Base-by-base conservation (phyloP, 768 basidiomycete genomes). In the Tulasnella sp. region DNA sequence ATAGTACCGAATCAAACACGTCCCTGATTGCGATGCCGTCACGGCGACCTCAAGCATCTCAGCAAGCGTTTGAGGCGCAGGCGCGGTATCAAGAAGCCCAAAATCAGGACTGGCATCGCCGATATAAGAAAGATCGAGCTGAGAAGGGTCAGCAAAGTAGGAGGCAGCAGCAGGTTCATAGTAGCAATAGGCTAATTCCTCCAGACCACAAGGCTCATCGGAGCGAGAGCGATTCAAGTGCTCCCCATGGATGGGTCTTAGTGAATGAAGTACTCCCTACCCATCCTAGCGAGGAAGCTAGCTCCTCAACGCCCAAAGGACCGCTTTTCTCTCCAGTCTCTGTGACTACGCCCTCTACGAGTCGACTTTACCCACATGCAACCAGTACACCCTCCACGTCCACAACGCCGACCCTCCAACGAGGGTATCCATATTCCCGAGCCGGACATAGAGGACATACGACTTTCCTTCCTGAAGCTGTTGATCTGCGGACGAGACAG, bases 31-130 rank as follows among this genome's bases (percentile, higher is more conserved):
- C 24, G 28, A 44, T 75, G 16, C 40, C 73, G 16, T 34, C 73
- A 5, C 28, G 73, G 22, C 73, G 73, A 48, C 34, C 80, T 82
- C 46, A 48, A 22, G 58, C 76, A 20, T 28, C 50, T 69, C 69
- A 82, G 81, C 60, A 85, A 60, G 83, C 85, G 22, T 83, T 87
- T 72, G 88, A 86, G 80, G 83, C 85, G 34, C 83, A 86, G n/a
- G 89, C 90, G 82, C 86, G 85, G 77, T 50, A 46, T 40, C 42
- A 31, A 31, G 79, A 80, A 34, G 54, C n/a, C 1, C 79, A 80
- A 50, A 84, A 85, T 40, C 72, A 84, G 64, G 87, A 88, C 18
- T 83, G 81, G 42, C 81, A 84, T 14, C 81, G 82, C 46, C 85
- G 83, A 81, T 87, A 85, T 75, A 85, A 84, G 83, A 84, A 85